Conservation (phyloP, 2,329 filamentous ascomycete genomes). For the Talaromyces sp. region DNA sequence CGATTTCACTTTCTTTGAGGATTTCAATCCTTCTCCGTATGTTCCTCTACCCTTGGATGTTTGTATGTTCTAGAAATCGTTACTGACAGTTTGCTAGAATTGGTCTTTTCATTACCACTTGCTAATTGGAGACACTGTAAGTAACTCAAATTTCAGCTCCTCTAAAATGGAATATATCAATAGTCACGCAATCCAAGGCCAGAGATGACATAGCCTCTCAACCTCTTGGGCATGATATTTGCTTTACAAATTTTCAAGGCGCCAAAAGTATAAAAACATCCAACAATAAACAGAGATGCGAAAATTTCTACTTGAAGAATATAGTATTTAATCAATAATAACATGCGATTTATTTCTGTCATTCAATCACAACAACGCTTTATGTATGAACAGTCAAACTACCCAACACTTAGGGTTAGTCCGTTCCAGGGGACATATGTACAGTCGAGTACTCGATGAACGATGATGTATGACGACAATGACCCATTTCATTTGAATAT, state of each 20-base stretch:
- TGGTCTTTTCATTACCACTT: constrained; percentile 44
- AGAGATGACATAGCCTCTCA: background rate
- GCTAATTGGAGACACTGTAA: constrained; percentile 28
- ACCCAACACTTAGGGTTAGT: background rate
- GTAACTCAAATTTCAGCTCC: background rate
- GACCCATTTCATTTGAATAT: background rate
- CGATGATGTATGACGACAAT: background rate
- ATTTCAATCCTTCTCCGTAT: constrained; percentile 57
- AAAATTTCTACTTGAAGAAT: background rate
- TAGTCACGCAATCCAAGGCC: background rate
- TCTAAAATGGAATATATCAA: background rate
- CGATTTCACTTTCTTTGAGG: constrained; percentile 62
- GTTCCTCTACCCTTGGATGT: constrained; percentile 23
- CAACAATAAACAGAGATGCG: background rate
- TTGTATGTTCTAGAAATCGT: constrained; percentile 17
- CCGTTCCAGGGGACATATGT: background rate
- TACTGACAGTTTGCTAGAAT: constrained; percentile 29
- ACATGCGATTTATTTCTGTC: background rate
- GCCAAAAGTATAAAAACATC: background rate
- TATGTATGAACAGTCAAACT: background rate
- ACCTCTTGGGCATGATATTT: background rate
- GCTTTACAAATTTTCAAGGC: background rate
- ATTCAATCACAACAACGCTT: background rate
- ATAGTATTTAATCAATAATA: background rate
- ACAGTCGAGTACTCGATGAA: background rate